Evolutionary conservation across 1,284 basidiomycete genomes (phyloP), one percentile per base, ranked within the genome.

Genomic region (Violaceomyces palustris): DNA sequence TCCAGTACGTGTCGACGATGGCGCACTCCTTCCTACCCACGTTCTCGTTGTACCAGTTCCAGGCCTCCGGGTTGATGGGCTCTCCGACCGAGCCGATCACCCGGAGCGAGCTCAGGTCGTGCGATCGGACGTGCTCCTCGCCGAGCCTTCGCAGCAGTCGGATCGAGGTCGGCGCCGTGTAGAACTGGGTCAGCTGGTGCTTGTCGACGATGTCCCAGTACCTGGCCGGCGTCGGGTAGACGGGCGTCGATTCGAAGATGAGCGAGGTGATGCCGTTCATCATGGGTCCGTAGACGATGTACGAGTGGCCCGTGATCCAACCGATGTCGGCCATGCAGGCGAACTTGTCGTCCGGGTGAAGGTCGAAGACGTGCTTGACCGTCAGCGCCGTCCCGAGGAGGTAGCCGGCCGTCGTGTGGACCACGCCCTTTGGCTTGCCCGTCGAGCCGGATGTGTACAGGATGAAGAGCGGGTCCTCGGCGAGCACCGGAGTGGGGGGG

Each of bases 321-420:
- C 93, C 93, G 45, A 98, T 82, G 73, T 98, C 93, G 54, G 93
- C 93, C 92, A 97, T 93, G 79, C 94, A 98, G 5, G 87, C 93
- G 74, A 93, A 97, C 61, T 68, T 67, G 56, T 77, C 75, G 44
- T 66, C 92, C 86, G 63, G 59, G 54, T 98, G 94, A 23, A 96
- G 83, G 74, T 98, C 94, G 68, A 97, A 98, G 55, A 96, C 88
- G 75, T 88, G 87, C 77, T 96, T 96, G 75, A 92, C 83, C n/a
- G 89, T 90, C 45, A 94, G 74, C 1, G 87, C 84, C 1, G 88
- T 88, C 61, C 89, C 83, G 37, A 94, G 86, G 43, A 93, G 80
- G 77, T 93, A 94, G 24, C 89, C 92, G n/a, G 79, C 92, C 14
- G 90, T 93, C 39, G 87, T 86, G 77, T 96, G 92, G 12, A 96